Evolutionary conservation across 2,329 filamentous ascomycete genomes (phyloP).

Genomic region (Clarireedia paspali): DNA sequence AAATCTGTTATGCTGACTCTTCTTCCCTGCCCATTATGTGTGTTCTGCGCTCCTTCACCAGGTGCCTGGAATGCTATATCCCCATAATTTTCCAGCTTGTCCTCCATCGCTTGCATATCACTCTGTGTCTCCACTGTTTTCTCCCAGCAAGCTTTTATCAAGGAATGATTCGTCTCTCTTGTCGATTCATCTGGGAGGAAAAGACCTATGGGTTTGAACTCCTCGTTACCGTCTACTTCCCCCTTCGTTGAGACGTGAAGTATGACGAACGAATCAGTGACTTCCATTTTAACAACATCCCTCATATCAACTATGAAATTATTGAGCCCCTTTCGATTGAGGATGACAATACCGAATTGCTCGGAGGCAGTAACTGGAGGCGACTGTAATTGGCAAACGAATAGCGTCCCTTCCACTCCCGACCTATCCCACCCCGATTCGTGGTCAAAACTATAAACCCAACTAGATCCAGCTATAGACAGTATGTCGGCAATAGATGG

Average conservation of each 20-base stretch:
- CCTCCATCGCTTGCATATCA: slow-evolving; percentile 2
- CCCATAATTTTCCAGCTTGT: slow-evolving; percentile 12
- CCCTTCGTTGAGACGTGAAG: slow-evolving; percentile 21
- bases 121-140: neutral
- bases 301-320: slow-evolving; percentile 64
- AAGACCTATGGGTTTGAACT: slow-evolving; percentile 40
- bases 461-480: slow-evolving; percentile 75
- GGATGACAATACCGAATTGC: slow-evolving; percentile 55
- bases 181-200: slow-evolving; percentile 47
- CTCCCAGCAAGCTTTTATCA: slow-evolving; percentile 25
- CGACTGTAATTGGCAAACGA: slow-evolving; percentile 62
- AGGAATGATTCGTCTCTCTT: slow-evolving; percentile 26
- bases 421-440: slow-evolving; percentile 74
- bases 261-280: slow-evolving; percentile 48
- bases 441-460: slow-evolving; percentile 73
- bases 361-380: slow-evolving; percentile 32
- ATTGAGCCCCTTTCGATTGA: slow-evolving; percentile 64
- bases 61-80: slow-evolving; percentile 11
- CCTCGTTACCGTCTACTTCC: slow-evolving; percentile 4
- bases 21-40: slow-evolving; percentile 16
- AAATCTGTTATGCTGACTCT: slow-evolving; percentile 25
- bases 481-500: slow-evolving; percentile 66
- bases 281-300: slow-evolving; percentile 54
- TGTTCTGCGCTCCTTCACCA: slow-evolving; percentile 3
- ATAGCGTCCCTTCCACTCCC: slow-evolving; percentile 79